A percentile compares a stretch with the other conserved stretches of the same genome.
These are phyloP conservation scores for Russula sp. DNA, from an alignment of 768 basidiomycete genomes.

Conservation along the genomic window DNA sequence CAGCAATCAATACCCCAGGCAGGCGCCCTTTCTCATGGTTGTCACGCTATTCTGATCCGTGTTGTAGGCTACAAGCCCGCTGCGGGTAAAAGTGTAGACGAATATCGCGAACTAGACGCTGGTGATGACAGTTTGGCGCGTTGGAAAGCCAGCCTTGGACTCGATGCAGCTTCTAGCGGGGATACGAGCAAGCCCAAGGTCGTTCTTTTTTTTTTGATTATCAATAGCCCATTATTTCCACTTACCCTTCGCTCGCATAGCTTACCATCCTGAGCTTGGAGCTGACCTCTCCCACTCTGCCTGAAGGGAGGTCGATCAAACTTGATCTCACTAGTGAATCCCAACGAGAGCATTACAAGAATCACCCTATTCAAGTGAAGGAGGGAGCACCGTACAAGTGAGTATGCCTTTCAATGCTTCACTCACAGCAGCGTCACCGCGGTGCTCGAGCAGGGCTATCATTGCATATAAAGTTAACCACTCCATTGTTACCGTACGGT, in stretches of 20 bases:
- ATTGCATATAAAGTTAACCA: conserved; percentile 86
- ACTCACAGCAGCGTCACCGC: not conserved
- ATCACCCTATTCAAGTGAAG: conserved; percentile 73
- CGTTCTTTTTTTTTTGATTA: conserved; percentile 6
- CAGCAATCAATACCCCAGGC: conserved; percentile 67
- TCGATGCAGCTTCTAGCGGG: conserved; percentile 44
- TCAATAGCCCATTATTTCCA: not conserved
- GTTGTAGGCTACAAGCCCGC: conserved; percentile 65
- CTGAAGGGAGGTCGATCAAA: conserved; percentile 49
- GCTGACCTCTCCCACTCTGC: conserved; percentile 68
- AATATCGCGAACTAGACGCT: conserved; percentile 81
- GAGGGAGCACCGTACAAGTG: conserved; percentile 89
- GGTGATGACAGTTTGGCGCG: conserved; percentile 89
- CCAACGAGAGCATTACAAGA: conserved; percentile 54
- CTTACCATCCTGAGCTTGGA: conserved; percentile 71
- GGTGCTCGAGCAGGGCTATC: conserved; percentile 49
- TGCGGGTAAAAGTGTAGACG: conserved; percentile 66
- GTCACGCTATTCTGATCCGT: not conserved
- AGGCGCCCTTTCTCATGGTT: not conserved
- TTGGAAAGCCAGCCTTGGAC: conserved; percentile 94
- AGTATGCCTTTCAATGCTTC: conserved; percentile 25
- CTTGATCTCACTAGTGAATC: conserved; percentile 58
- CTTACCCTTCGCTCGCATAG: conserved; percentile 33
- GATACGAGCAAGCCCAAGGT: conserved; percentile 63
- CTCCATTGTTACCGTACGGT: conserved; percentile 73